Evolutionary conservation across 345 rosid species (phyloP), one percentile per base, ranked within the genome.

Genomic region (Raphanus raphanistrum): DNA sequence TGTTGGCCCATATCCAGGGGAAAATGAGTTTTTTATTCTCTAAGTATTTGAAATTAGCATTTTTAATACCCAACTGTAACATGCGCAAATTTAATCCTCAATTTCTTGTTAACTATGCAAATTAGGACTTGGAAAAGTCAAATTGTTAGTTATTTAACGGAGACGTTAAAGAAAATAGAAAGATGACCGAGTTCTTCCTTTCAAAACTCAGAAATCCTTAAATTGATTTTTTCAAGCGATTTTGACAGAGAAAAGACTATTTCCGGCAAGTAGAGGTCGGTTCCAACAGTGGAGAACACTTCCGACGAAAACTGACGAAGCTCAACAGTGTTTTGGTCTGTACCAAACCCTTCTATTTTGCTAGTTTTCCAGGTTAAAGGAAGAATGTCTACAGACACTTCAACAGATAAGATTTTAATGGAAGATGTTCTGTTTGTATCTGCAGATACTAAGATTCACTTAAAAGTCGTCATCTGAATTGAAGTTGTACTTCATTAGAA

Each of bases 391-490:
- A 41, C n/a, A 41, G 4, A 41, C 13, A 41, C 41, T 35, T 35
- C 41, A 2, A 35, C 41, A 35, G 2, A 8, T 35, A 9, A 35
- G 9, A 35, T 35, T 35, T 35, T 32, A 31, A 29, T 29, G 36
- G 36, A 33, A 21, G 7, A 33, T 33, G 36, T 33, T 33, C 36
- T 33, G 36, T 33, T 33, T 33, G 36, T 87, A 11, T 88, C 97
- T 48, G 90, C 98, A 3, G 80, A 88, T 66, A 83, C 79, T 1
- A 87, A 86, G 84, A 80, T 90, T 38, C 84, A 58, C 33, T 58
- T 95, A 38, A 74, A 76, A 72, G 41, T 64, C 74, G 59, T 8
- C 83, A 57, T 82, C 92, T 0, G 88, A 84, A 76, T 63, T 95
- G 88, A 88, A 81, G 76, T 33, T 93, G 21, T 21, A 21, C 21